Base-by-base conservation (phyloP, 2,329 filamentous ascomycete genomes). In the Colletotrichum musae region DNA sequence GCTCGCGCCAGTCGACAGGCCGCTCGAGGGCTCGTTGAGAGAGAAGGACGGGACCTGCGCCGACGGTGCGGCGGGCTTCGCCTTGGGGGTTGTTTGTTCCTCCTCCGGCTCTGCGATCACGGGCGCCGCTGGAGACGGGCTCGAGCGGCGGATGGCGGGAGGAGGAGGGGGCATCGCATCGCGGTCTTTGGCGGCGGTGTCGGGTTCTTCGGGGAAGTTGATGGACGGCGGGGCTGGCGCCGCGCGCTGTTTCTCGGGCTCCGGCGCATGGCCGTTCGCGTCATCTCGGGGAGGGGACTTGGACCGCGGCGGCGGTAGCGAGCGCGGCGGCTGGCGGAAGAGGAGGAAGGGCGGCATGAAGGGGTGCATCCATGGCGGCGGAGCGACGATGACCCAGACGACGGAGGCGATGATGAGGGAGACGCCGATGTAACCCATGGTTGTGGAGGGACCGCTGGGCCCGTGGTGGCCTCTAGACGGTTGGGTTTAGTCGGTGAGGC, bases 401-500 rank as follows among this genome's bases (percentile, higher is more conserved):
- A 91, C 80, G 0, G 89, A 89, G 51, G 86, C 89, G 72, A 92
- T 77, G 74, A 92, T 82, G 71, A 92, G 81, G n/a, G 89, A 89
- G 71, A 91, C 79, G 72, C 88, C 89, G 71, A 91, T 74, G 74
- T 89, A 77, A 71, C 82, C 86, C 88, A 91, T 74, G 64, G 60
- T 32, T n/a, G 53, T 1, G 4, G 36, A 18, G 47, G n/a, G 5
- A 0, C 10, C 12, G 18, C n/a, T 21, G 12, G 21, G 36, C 26
- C 43, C 9, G 16, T 47, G 47, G 13, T 48, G 53, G 62, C 39
- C 59, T 32, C 15, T 16, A 18, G 58, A 36, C 32, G 45, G 32
- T 12, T 6, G 6, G 2, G 12, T 50, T 9, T 10, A 9, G 32
- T 36, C 32, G 9, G 5, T 28, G 10, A 47, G 24, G 10, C n/a